phyloP scores from a whole-genome alignment of 257 asterid species.

The Solanum pinnatisectum region DNA sequence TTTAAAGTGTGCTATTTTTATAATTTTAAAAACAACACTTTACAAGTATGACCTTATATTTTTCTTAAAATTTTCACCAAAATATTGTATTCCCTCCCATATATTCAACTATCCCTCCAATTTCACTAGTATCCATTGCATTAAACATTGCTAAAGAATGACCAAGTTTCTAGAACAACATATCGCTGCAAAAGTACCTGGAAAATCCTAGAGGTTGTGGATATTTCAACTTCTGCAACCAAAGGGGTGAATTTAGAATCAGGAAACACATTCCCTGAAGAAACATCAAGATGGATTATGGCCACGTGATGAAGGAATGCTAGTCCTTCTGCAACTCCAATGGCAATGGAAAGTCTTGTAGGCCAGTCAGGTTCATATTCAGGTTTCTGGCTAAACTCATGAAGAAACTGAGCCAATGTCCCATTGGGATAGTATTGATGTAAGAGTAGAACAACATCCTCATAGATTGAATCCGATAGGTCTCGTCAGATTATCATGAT shows the following conservation, averaged over 20 bases:
- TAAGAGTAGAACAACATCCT: constrained; percentile 61
- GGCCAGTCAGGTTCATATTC: constrained; percentile 82
- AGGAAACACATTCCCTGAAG: constrained; percentile 69
- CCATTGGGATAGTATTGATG: constrained; percentile 59
- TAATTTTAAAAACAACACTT: too few relatives aligned
- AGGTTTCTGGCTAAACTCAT: constrained; percentile 32
- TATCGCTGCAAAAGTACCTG: too few relatives aligned
- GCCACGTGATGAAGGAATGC: constrained; percentile 85
- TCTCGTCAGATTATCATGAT: constrained; percentile 71
- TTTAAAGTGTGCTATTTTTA: too few relatives aligned
- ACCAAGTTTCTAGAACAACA: too few relatives aligned
- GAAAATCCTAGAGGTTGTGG: constrained; percentile 9
- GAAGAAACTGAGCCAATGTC: constrained; percentile 68
- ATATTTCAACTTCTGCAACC: constrained; percentile 82
- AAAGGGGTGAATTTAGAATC: constrained; percentile 68
- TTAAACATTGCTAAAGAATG: too few relatives aligned
- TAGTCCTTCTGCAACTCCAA: constrained; percentile 87
- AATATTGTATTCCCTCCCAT: too few relatives aligned
- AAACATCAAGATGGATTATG: constrained; percentile 82
- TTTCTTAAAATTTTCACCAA: too few relatives aligned
- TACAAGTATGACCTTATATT: too few relatives aligned
- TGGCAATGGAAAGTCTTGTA: constrained; percentile 61
- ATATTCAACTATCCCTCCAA: too few relatives aligned
- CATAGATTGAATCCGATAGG: constrained; percentile 72
- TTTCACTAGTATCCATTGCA: too few relatives aligned